Base-by-base conservation (phyloP, 257 asterid species). In the Nicotiana tabacum region DNA sequence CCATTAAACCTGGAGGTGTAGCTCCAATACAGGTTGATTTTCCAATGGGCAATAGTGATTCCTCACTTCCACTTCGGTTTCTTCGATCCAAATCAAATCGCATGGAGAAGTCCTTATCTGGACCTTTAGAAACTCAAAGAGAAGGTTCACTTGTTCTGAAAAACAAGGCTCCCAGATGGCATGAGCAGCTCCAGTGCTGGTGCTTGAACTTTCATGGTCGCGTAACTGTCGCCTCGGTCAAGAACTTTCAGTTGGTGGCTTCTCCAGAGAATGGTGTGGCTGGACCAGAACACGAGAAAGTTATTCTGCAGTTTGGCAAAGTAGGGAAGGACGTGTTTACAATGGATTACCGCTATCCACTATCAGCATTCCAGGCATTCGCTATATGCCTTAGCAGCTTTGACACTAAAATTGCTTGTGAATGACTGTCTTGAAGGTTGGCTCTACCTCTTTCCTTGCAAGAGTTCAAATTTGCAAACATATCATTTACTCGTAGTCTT, bases 151-250 rank as follows among this genome's bases (percentile, higher is more conserved):
- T 94, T 66, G 91, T 94, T 69, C 78, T 95, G 88, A 88, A 89
- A 82, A 95, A 95, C 85, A 92, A 95, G 91, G 72, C 92, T n/a
- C 99, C 98, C 5, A 89, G 99, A 56, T 95, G 99, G 98, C 97
- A 95, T 33, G 96, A 93, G 81, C 99, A 94, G 89, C 97, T 95
- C 82, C 97, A 95, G 83, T 95, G 98, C 88, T 95, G 99, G 99
- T 95, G 99, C 66, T 77, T 95, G 91, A 95, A 95, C 87, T 95
- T 95, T 84, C 97, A 94, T 32, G 97, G 98, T 1, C 95, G 99
- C 7, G 98, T 95, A 0, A 95, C 98, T 0, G 97, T 94, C 16
- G 99, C 99, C 13, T 95, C 99, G 0, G 97, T 95, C 60, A 95
- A 95, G 83, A 95, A 95, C 86, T 95, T 94, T 82, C 99, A 95